These are phyloP conservation scores for Aspergillus taichungensis DNA, from an alignment of 495 filamentous ascomycete species.

Conservation along the genomic window DNA sequence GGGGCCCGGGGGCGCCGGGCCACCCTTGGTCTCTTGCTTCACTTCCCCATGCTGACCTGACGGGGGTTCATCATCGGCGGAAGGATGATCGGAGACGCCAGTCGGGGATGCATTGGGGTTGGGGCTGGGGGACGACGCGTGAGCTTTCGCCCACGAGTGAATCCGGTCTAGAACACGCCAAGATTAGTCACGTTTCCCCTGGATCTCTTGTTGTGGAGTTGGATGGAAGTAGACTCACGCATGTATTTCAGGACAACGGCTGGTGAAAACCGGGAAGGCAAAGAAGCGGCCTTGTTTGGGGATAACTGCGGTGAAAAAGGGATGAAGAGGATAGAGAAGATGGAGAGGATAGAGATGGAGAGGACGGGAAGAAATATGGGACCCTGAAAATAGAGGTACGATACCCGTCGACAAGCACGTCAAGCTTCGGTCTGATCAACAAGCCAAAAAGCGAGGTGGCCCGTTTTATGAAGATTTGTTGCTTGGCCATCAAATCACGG, in stretches of 20 bases:
- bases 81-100: conserved; percentile 1
- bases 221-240: conserved; percentile 20
- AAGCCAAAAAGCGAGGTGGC: no score
- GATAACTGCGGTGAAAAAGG: no score
- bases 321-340: background rate
- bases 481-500: no score
- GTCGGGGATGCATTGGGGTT: conserved; percentile 6
- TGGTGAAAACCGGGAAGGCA: conserved; percentile 2
- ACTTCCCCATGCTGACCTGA: conserved; percentile 27
- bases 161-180: conserved; percentile 26
- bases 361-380: conserved; percentile 5
- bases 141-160: conserved; percentile 44
- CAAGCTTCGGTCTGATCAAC: conserved; percentile 1
- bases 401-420: conserved; percentile 1
- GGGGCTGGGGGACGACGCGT: conserved; percentile 24
- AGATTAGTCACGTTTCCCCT: conserved; percentile 3
- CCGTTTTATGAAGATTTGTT: no score
- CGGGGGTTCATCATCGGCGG: conserved; percentile 8
- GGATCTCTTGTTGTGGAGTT: background rate
- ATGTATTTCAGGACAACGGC: conserved; percentile 31
- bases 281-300: background rate
- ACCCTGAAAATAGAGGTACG: no score
- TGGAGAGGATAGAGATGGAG: background rate
- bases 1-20: conserved; percentile 15
- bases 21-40: conserved; percentile 15